A percentile compares a stretch with the other conserved stretches of the same genome.
Evolutionary conservation across 257 asterid species (phyloP).

Genomic region (Sherardia arvensis): DNA sequence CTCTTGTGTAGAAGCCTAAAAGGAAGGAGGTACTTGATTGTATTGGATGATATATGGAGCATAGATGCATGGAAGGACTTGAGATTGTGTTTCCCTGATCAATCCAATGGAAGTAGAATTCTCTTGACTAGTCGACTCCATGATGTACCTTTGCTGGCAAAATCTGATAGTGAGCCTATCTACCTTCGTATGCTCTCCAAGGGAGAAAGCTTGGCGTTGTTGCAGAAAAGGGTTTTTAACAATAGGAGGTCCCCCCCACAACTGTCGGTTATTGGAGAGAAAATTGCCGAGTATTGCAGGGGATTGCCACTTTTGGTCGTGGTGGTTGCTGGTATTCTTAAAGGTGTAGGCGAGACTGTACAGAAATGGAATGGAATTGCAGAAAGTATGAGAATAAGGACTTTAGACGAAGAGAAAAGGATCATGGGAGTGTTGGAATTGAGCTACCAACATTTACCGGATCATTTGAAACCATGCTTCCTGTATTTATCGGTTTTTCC

Average conservation of each 20-base stretch:
- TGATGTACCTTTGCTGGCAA: neutral
- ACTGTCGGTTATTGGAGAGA: neutral
- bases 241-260: neutral
- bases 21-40: no score
- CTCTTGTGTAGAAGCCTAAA: no score
- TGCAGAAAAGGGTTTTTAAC: neutral
- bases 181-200: neutral
- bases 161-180: neutral
- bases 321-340: neutral
- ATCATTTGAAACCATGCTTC: no score
- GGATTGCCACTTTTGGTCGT: neutral
- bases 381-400: no score
- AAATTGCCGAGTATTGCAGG: neutral
- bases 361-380: no score
- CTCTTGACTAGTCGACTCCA: neutral
- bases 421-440: no score
- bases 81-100: no score
- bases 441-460: no score
- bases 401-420: no score
- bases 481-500: no score
- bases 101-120: neutral
- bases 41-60: no score
- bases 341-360: neutral
- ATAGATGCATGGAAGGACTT: no score
- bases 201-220: neutral